Evolutionary conservation across 2,329 filamentous ascomycete species (phyloP), one percentile per base, ranked within the genome.

Genomic region (Aureobasidium lini): DNA sequence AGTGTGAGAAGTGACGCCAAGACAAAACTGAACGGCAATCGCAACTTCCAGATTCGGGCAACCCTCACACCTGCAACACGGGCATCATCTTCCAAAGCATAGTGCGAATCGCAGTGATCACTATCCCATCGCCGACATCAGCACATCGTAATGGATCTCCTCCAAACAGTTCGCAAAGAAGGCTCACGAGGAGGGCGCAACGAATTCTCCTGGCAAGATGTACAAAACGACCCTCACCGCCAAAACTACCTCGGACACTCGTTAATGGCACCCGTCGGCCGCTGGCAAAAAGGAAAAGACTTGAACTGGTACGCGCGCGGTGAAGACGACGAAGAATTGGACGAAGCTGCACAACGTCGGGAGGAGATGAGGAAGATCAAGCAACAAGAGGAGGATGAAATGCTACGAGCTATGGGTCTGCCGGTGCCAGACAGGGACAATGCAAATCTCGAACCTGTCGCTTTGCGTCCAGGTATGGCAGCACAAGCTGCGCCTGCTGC

Each of bases 131-230:
- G 1, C 11, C 10, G 3, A 42, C 6, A 9, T n/a, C 15, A 16
- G 13, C 44, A 42, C 7, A 29, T 52, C 75, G 29, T 60, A 28
- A 96, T 99, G 94, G 94, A 99, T 81, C 83, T 99, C 59, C 84
- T 97, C 58, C 89, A 92, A 61, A 90, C 89, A 43, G 88, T 99
- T 63, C 90, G 92, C 69, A 97, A 99, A 76, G 93, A 95, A 72
- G 84, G 84, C 63, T 84, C 81, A 63, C 94, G 94, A 65, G 94
- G 94, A 69, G 94, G 94, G 62, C 82, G 81, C 70, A 88, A 88
- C 74, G 91, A 96, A 73, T 99, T 99, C 78, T 92, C 87, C 76
- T 97, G 94, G 94, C 89, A 93, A 65, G 91, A 96, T 66, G 93
- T 99, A 70, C 87, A 93, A 71, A 85, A 80, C 64, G 95, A 91